These are phyloP conservation scores for Lasiodiplodia gonubiensis DNA, from an alignment of 2,329 filamentous ascomycete genomes.

Conservation along the genomic window DNA sequence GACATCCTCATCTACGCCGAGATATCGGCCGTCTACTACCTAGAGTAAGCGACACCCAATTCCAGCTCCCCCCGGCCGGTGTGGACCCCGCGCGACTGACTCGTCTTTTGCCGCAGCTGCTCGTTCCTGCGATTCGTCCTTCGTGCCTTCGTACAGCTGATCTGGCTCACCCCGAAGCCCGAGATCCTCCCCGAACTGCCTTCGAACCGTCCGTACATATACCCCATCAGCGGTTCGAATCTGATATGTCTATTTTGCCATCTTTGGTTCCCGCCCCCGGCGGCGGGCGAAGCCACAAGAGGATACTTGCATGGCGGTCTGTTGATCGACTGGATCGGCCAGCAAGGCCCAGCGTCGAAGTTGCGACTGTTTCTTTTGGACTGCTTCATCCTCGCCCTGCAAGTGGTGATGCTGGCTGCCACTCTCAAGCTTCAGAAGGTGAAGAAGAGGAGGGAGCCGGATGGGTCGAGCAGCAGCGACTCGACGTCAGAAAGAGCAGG, in stretches of 20 bases:
- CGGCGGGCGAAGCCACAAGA: slow-evolving; percentile 54
- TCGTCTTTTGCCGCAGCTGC: slow-evolving; percentile 50
- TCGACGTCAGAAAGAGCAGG: slow-evolving; percentile 31
- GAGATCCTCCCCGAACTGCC: slow-evolving; percentile 57
- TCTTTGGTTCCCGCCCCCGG: slow-evolving; percentile 46
- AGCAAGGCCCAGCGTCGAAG: slow-evolving; percentile 62
- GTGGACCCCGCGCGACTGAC: neutral
- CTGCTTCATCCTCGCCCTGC: slow-evolving; percentile 59
- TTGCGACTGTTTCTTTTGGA: slow-evolving; percentile 60
- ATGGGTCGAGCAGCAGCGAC: slow-evolving; percentile 35
- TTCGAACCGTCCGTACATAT: slow-evolving; percentile 59
- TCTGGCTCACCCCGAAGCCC: slow-evolving; percentile 65
- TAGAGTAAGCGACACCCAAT: slow-evolving; percentile 59
- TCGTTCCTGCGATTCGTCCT: slow-evolving; percentile 63
- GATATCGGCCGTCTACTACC: slow-evolving; percentile 66
- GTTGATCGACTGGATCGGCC: slow-evolving; percentile 69
- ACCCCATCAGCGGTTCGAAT: slow-evolving; percentile 61
- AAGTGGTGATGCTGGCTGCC: slow-evolving; percentile 63
- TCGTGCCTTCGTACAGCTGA: slow-evolving; percentile 61
- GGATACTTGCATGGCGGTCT: slow-evolving; percentile 67
- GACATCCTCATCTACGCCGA: slow-evolving; percentile 67
- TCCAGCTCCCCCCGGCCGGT: neutral
- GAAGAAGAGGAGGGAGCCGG: slow-evolving; percentile 42
- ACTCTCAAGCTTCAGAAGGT: slow-evolving; percentile 58
- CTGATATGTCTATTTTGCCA: slow-evolving; percentile 63